Evolutionary conservation across 2,329 filamentous ascomycete genomes (phyloP).

Genomic region (Colletotrichum magnum): DNA sequence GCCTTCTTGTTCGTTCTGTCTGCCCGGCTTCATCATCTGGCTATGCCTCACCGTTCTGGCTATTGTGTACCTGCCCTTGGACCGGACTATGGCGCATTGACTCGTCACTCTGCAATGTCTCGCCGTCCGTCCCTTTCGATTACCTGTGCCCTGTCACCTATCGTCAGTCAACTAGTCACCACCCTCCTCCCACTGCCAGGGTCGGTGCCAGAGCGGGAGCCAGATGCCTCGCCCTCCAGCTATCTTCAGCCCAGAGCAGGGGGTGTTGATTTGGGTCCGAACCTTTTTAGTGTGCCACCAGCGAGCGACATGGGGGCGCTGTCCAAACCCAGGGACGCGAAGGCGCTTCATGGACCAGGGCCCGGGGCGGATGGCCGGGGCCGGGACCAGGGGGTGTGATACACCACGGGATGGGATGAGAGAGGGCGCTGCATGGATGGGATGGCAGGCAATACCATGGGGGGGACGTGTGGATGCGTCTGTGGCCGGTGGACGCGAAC

Average conservation of each 20-base stretch:
- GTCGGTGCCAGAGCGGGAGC: neutral
- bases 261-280: constrained; percentile 21
- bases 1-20: neutral
- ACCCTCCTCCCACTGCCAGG: neutral
- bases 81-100: constrained; percentile 28
- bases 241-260: constrained; percentile 42
- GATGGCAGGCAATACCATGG: constrained; percentile 31
- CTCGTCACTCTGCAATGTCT: constrained; percentile 36
- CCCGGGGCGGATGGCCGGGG: constrained; percentile 15
- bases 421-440: constrained; percentile 32
- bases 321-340: constrained; percentile 40
- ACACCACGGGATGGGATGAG: constrained; percentile 21
- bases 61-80: constrained; percentile 11
- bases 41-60: neutral
- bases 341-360: constrained; percentile 41
- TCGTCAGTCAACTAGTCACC: constrained; percentile 17
- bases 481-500: constrained; percentile 35
- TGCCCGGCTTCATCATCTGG: neutral
- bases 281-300: constrained; percentile 39
- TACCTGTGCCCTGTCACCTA: constrained; percentile 9
- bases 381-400: constrained; percentile 32
- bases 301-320: constrained; percentile 29
- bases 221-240: constrained; percentile 33
- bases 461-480: constrained; percentile 34
- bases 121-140: constrained; percentile 28